phyloP scores from a whole-genome alignment of 768 basidiomycete genomes.

The Solioccasus polychromus region DNA sequence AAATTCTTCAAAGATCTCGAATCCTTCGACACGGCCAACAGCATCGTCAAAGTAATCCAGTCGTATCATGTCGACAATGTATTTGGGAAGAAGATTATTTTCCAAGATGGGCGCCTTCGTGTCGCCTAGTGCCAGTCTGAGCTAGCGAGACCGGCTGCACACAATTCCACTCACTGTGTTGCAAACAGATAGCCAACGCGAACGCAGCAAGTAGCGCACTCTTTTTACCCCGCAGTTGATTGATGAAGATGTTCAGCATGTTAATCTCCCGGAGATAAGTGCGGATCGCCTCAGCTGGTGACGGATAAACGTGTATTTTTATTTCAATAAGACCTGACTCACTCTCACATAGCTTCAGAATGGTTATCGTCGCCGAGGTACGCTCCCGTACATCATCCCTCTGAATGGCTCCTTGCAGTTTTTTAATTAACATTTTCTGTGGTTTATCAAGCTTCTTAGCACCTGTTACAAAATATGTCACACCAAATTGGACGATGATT shows the following conservation, averaged over 20 bases:
- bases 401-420: constrained; percentile 5
- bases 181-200: constrained; percentile 16
- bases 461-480: constrained; percentile 3
- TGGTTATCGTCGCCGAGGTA: constrained; percentile 23
- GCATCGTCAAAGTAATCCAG: constrained; percentile 26
- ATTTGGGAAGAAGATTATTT: constrained; percentile 8
- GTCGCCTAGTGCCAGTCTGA: constrained; percentile 6
- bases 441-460: constrained; percentile 1
- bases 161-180: constrained; percentile 9
- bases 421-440: constrained; percentile 11
- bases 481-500: too few relatives aligned
- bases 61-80: constrained; percentile 22
- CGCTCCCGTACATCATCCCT: constrained; percentile 10
- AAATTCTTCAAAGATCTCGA: constrained; percentile 21
- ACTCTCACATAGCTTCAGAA: constrained; percentile 23
- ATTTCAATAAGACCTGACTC: background rate
- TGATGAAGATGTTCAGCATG: constrained; percentile 10
- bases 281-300: constrained; percentile 8
- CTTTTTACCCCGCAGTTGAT: constrained; percentile 16
- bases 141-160: background rate
- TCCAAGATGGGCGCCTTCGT: constrained; percentile 13
- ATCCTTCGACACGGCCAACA: constrained; percentile 21
- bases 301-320: background rate
- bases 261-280: constrained; percentile 5
- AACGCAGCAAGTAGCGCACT: constrained; percentile 21